Evolutionary conservation across 768 basidiomycete genomes (phyloP).

Genomic region (Termitomyces sp.): DNA sequence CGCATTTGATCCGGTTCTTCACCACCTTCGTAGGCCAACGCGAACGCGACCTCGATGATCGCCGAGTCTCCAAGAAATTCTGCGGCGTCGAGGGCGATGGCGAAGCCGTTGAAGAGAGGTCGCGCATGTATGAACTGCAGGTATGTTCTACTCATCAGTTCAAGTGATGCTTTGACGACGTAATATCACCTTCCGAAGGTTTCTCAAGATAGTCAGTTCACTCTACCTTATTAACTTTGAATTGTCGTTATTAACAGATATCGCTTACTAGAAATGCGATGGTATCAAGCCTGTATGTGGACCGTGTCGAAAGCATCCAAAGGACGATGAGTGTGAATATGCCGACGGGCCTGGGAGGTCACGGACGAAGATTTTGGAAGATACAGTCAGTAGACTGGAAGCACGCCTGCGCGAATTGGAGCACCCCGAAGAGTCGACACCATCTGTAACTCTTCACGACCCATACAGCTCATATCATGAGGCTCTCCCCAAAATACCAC

Average conservation of each 20-base stretch:
- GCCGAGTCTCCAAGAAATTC: slow-evolving; percentile 30
- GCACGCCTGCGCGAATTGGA: slow-evolving; percentile 56
- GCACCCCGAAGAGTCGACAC: slow-evolving; percentile 42
- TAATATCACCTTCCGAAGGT: slow-evolving; percentile 25
- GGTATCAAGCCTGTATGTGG: slow-evolving; percentile 61
- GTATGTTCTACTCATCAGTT: slow-evolving; percentile 22
- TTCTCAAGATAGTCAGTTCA: slow-evolving; percentile 45
- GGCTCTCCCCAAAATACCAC: slow-evolving; percentile 28
- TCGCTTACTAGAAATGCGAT: slow-evolving; percentile 57
- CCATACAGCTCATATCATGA: slow-evolving; percentile 40
- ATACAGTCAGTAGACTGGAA: slow-evolving; percentile 52
- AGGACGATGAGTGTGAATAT: slow-evolving; percentile 70
- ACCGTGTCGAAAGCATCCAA: slow-evolving; percentile 56
- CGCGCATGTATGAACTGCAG: slow-evolving; percentile 54
- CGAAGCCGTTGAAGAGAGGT: slow-evolving; percentile 50
- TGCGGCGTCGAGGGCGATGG: slow-evolving; percentile 23
- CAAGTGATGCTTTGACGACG: background rate
- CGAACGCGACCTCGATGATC: slow-evolving; percentile 34
- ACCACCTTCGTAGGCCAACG: slow-evolving; percentile 16
- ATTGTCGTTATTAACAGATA: slow-evolving; percentile 2
- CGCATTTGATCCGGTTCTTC: slow-evolving; percentile 35
- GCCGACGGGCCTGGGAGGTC: slow-evolving; percentile 60
- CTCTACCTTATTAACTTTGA: background rate
- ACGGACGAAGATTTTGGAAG: slow-evolving; percentile 56
- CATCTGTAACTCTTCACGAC: slow-evolving; percentile 47